Evolutionary conservation across 768 basidiomycete species (phyloP).

Genomic region (Mycena vulgaris): DNA sequence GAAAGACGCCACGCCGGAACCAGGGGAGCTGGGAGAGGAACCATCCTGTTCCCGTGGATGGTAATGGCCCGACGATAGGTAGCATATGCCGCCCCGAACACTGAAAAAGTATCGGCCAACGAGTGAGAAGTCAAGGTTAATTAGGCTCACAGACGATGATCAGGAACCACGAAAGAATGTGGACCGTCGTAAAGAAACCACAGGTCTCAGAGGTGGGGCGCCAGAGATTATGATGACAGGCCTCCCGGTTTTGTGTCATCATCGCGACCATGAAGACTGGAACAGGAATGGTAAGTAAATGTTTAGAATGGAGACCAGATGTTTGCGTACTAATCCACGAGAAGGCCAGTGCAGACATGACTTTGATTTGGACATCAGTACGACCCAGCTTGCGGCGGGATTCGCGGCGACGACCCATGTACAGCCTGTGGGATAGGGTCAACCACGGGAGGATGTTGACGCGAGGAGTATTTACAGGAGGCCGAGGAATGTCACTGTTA

Average conservation of each 20-base stretch:
- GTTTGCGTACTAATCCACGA: conserved; percentile 29
- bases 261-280: conserved; percentile 14
- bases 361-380: conserved; percentile 17
- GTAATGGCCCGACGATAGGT: not conserved
- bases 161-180: conserved; percentile 30
- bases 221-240: not conserved
- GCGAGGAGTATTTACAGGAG: conserved; percentile 3
- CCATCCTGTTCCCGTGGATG: not conserved
- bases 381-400: conserved; percentile 10
- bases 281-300: not conserved
- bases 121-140: not conserved
- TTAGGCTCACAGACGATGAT: conserved; percentile 2
- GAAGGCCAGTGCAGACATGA: conserved; percentile 3
- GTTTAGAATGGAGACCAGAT: not conserved
- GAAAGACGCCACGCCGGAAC: not conserved
- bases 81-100: conserved; percentile 4
- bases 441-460: not conserved
- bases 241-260: not conserved
- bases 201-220: not conserved
- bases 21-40: not conserved
- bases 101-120: not conserved
- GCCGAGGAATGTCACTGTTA: not conserved
- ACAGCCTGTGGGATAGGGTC: not conserved
- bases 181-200: conserved; percentile 4
- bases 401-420: conserved; percentile 2